Percentiles rank a stretch among this genome's conserved stretches.
Conservation (phyloP, 2,329 filamentous ascomycete species). For the Geoglossum cookeanum region DNA sequence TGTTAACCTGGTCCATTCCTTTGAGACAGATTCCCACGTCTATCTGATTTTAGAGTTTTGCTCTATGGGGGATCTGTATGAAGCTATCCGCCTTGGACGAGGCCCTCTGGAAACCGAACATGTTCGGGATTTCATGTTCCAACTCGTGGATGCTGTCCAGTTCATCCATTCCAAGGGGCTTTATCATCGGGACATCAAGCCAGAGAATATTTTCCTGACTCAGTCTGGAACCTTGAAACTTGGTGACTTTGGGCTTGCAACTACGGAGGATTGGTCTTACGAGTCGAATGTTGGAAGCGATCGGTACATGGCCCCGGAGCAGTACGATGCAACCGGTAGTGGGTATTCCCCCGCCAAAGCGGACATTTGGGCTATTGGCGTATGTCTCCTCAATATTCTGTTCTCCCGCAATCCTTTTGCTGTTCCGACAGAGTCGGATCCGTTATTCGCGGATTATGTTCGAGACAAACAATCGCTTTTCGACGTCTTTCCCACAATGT, state of each 20-base stretch:
- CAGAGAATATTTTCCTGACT: slow-evolving; percentile 94
- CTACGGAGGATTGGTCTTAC: slow-evolving; percentile 72
- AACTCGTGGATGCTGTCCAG: slow-evolving; percentile 74
- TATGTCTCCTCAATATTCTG: slow-evolving; percentile 87
- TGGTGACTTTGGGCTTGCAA: slow-evolving; percentile 88
- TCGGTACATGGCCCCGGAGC: slow-evolving; percentile 97
- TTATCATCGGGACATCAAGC: slow-evolving; percentile 97
- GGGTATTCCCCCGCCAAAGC: slow-evolving; percentile 89
- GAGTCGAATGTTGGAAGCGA: slow-evolving; percentile 93
- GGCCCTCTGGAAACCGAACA: slow-evolving; percentile 90
- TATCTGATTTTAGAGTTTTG: slow-evolving; percentile 95
- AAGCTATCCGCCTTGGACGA: slow-evolving; percentile 76
- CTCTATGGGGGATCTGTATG: slow-evolving; percentile 86
- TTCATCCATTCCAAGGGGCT: slow-evolving; percentile 82
- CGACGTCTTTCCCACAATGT: slow-evolving; percentile 97
- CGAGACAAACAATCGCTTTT: slow-evolving; percentile 90
- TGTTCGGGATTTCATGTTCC: slow-evolving; percentile 90
- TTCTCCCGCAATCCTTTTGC: slow-evolving; percentile 96
- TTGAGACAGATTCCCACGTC: slow-evolving; percentile 76
- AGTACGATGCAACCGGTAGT: slow-evolving; percentile 72
- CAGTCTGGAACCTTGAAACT: slow-evolving; percentile 82
- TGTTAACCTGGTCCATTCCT: slow-evolving; percentile 78
- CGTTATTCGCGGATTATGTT: slow-evolving; percentile 81
- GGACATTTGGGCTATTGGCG: slow-evolving; percentile 92
- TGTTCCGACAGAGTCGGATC: slow-evolving; percentile 73